Base-by-base conservation (phyloP, 1,284 basidiomycete species). In the Apiotrichum mycotoxinovorans region DNA sequence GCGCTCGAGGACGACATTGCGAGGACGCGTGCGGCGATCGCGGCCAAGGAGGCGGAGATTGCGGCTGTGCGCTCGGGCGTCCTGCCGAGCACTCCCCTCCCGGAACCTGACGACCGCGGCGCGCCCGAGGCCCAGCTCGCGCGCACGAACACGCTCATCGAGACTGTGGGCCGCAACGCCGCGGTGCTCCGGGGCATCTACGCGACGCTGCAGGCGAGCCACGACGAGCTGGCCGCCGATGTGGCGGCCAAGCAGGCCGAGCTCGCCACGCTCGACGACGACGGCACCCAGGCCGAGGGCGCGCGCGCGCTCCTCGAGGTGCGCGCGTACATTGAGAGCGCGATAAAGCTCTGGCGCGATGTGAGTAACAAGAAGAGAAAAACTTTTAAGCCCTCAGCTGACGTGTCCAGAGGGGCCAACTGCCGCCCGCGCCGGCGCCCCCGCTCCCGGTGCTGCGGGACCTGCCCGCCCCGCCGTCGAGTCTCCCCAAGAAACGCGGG, bases 341-440 rank as follows among this genome's bases (percentile, higher is more conserved):
- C 60, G 25, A 41, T 65, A n/a, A 57, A 56, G 47, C 49, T 45
- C 27, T 65, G 54, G 58, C 56, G 58, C 34, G 63, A 65, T 56
- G 62, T 61, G 42, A 41, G 62, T 53, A 18, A 20, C 8, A 7
- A 26, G 15, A 40, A 40, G n/a, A n/a, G n/a, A n/a, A n/a, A n/a
- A n/a, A n/a, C n/a, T 30, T 7, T 18, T 11, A 12, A 10, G 12
- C 18, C 9, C n/a, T 23, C 50, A 47, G 23, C 54, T 44, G 14
- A 30, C 27, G 20, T n/a, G 20, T n/a, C n/a, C 56, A 64, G 57
- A 54, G 54, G 18, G 63, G 63, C 11, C 52, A 57, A 17, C 56
- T 65, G 17, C 61, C 61, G 3, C 56, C 58, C 1, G 47, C 56
- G 10, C 61, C 61, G 8, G 38, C 60, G 17, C 57, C 63, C 5